These are phyloP conservation scores for Mycosphaerelloides madeirae DNA, from an alignment of 2,329 filamentous ascomycete species.

Conservation along the genomic window DNA sequence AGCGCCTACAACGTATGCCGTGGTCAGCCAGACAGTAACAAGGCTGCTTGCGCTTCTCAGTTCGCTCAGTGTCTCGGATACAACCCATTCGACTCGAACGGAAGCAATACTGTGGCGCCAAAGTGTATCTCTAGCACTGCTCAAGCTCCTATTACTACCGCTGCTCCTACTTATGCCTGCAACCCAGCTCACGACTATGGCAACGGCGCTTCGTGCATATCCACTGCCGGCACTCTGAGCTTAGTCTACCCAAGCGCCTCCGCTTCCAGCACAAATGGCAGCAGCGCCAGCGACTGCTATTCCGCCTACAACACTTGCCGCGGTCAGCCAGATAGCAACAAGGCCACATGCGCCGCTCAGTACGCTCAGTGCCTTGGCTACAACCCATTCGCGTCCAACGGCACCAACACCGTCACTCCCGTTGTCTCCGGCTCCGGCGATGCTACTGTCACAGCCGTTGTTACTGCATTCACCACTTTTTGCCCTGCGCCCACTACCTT, in stretches of 20 bases:
- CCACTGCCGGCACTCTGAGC: conserved; percentile 15
- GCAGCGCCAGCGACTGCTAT: no score
- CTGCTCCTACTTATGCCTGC: conserved; percentile 14
- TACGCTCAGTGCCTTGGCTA: conserved; percentile 14
- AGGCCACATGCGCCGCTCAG: conserved; percentile 9
- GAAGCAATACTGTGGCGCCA: conserved; percentile 5
- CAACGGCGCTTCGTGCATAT: conserved; percentile 16
- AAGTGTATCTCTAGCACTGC: no score
- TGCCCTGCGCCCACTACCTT: conserved; percentile 25
- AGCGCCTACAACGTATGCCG: conserved; percentile 3
- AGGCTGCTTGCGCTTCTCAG: conserved; percentile 9
- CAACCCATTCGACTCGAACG: conserved; percentile 12
- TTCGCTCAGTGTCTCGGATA: conserved; percentile 14
- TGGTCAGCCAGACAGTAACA: conserved; percentile 1
- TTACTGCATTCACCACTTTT: conserved; percentile 16
- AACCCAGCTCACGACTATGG: conserved; percentile 22
- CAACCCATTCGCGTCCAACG: conserved; percentile 45
- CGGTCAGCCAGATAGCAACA: conserved; percentile 2
- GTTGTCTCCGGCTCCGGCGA: not conserved
- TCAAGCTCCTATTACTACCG: conserved; percentile 4
- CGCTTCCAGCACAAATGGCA: no score
- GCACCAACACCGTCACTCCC: conserved; percentile 38
- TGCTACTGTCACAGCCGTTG: conserved; percentile 9
- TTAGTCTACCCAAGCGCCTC: conserved; percentile 7
- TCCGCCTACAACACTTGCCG: no score